These are phyloP conservation scores for Fusarium nanum DNA, from an alignment of 2,329 filamentous ascomycete genomes.

Conservation along the genomic window DNA sequence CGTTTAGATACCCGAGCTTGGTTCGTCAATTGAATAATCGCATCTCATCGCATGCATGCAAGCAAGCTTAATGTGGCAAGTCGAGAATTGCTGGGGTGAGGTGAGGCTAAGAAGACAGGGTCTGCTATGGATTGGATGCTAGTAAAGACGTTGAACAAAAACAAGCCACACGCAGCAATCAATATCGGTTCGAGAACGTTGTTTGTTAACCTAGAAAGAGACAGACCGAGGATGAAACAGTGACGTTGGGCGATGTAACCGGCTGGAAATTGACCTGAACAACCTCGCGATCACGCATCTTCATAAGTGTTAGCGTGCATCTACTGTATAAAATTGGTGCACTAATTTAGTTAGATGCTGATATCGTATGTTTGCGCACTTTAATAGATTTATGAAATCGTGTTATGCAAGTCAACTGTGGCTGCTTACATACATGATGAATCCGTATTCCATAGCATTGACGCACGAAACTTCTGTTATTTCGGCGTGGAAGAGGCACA, in stretches of 20 bases:
- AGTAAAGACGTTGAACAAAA: conserved; percentile 2
- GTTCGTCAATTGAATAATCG: conserved; percentile 3
- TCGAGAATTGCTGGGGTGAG: not conserved
- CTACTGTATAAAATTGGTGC: not conserved
- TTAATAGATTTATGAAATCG: not conserved
- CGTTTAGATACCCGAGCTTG: conserved; percentile 1
- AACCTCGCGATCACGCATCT: not conserved
- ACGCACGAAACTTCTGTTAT: conserved; percentile 11
- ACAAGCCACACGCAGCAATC: conserved; percentile 11
- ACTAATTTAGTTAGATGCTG: not conserved
- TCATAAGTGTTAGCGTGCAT: not conserved
- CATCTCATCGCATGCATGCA: not conserved
- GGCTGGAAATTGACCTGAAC: conserved; percentile 8
- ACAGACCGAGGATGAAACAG: conserved; percentile 29
- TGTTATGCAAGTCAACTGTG: not conserved
- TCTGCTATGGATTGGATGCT: not conserved
- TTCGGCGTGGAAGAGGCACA: not conserved
- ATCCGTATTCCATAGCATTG: not conserved
- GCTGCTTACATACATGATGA: not conserved
- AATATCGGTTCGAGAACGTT: conserved; percentile 3
- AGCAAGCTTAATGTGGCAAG: not conserved
- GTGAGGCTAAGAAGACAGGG: not conserved
- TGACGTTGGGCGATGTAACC: conserved; percentile 23
- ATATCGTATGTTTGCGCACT: not conserved
- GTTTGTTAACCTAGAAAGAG: conserved; percentile 1